phyloP scores from a whole-genome alignment of 2,329 filamentous ascomycete species.

The Aspergillus pseudotamarii region DNA sequence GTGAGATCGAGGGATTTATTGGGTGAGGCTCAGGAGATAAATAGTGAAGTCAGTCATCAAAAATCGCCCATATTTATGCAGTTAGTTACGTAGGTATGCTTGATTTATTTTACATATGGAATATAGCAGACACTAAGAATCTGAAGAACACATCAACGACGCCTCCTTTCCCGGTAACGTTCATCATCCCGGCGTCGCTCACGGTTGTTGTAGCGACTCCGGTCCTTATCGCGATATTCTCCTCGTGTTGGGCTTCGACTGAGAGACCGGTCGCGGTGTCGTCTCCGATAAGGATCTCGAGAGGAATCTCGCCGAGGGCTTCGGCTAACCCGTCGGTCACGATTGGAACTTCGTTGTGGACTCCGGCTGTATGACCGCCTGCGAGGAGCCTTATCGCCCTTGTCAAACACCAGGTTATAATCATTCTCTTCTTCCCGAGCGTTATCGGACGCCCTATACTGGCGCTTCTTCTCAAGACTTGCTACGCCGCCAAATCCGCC shows the following conservation, averaged over 20 bases:
- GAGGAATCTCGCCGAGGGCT: conserved; percentile 30
- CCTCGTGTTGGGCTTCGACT: conserved; percentile 32
- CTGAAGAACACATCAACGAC: conserved; percentile 14
- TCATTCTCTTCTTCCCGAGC: conserved; percentile 50
- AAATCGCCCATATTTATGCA: background rate
- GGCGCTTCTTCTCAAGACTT: conserved; percentile 83
- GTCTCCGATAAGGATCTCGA: conserved; percentile 20
- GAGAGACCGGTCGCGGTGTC: conserved; percentile 42
- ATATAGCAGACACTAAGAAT: background rate
- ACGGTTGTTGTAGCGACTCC: conserved; percentile 39
- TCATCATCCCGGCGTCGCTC: conserved; percentile 35
- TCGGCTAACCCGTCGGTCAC: conserved; percentile 35
- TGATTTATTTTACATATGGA: background rate
- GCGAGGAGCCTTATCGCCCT: conserved; percentile 37
- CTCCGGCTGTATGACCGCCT: conserved; percentile 47
- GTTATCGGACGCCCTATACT: conserved; percentile 74
- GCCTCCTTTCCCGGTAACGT: conserved; percentile 31
- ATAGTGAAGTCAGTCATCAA: background rate
- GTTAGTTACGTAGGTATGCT: background rate
- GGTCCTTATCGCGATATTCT: conserved; percentile 39
- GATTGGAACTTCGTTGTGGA: conserved; percentile 41
- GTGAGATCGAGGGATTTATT: background rate
- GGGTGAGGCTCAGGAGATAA: background rate
- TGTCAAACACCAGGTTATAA: conserved; percentile 82
- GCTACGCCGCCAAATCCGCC: conserved; percentile 91